These are phyloP conservation scores for Coemansia sp. DNA, from an alignment of 192 early-diverging fungal genomes.

Conservation along the genomic window DNA sequence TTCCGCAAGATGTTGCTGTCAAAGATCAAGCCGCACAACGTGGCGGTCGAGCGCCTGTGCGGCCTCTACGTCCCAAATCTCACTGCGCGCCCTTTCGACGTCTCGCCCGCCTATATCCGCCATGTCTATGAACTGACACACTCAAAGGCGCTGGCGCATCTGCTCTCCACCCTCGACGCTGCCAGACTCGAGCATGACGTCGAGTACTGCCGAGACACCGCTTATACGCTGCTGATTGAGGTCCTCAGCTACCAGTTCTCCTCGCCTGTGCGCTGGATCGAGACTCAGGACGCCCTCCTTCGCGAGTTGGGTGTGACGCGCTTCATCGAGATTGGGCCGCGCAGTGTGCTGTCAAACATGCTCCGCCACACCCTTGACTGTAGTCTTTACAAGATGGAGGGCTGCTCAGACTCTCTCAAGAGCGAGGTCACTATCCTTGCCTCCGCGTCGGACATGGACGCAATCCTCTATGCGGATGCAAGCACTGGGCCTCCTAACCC, in stretches of 20 bases:
- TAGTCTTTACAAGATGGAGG: neutral
- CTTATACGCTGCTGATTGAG: slow-evolving; percentile 84
- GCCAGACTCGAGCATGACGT: slow-evolving; percentile 61
- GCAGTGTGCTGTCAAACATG: slow-evolving; percentile 87
- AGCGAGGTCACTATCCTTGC: slow-evolving; percentile 74
- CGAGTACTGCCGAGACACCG: slow-evolving; percentile 70
- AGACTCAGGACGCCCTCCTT: slow-evolving; percentile 89
- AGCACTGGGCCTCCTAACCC: neutral
- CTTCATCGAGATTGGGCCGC: slow-evolving; percentile 86
- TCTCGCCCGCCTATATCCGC: slow-evolving; percentile 71
- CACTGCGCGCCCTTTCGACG: slow-evolving; percentile 85
- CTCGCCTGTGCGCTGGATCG: slow-evolving; percentile 94
- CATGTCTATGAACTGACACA: slow-evolving; percentile 69
- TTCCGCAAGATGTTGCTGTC: slow-evolving; percentile 84
- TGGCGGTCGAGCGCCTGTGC: slow-evolving; percentile 69
- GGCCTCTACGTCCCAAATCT: slow-evolving; percentile 93
- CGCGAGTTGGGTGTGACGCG: slow-evolving; percentile 73
- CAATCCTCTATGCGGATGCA: slow-evolving; percentile 60
- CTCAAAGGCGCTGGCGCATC: slow-evolving; percentile 63
- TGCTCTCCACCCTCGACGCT: slow-evolving; percentile 69
- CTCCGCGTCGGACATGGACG: slow-evolving; percentile 62
- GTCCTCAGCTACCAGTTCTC: slow-evolving; percentile 91
- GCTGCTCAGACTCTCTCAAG: slow-evolving; percentile 68
- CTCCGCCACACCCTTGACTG: slow-evolving; percentile 77
- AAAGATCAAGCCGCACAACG: slow-evolving; percentile 69